phyloP scores from a whole-genome alignment of 2,329 filamentous ascomycete genomes.

The Fusarium robinianum region DNA sequence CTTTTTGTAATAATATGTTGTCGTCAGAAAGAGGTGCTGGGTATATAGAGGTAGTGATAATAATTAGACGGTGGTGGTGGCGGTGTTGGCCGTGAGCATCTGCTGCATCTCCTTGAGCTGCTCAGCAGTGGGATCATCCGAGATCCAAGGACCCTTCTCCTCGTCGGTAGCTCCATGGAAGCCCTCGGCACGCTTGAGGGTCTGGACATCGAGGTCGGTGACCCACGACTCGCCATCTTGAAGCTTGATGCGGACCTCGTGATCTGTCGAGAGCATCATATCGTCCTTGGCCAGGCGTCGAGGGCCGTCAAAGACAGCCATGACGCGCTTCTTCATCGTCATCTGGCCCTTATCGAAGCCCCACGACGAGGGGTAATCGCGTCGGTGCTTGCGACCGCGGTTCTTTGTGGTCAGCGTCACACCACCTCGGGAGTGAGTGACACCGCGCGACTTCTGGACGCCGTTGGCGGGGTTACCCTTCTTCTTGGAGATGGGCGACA shows the following conservation, averaged over 20 bases:
- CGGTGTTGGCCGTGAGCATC: slow-evolving; percentile 43
- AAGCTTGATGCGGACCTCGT: slow-evolving; percentile 86
- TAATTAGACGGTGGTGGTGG: slow-evolving; percentile 26
- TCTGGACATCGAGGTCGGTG: slow-evolving; percentile 91
- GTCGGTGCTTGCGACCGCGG: slow-evolving; percentile 83
- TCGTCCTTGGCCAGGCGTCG: slow-evolving; percentile 95
- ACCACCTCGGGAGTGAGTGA: slow-evolving; percentile 79
- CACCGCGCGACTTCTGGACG: slow-evolving; percentile 69
- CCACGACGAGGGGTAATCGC: slow-evolving; percentile 93
- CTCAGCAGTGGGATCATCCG: slow-evolving; percentile 69
- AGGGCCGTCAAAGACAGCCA: slow-evolving; percentile 88
- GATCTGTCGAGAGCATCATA: slow-evolving; percentile 96
- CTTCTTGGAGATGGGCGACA: slow-evolving; percentile 52
- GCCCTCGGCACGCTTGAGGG: slow-evolving; percentile 83
- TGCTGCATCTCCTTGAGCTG: slow-evolving; percentile 65
- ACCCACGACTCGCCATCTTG: slow-evolving; percentile 78
- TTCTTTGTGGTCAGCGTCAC: slow-evolving; percentile 61
- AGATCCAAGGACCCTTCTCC: slow-evolving; percentile 85
- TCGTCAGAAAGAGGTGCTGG: slow-evolving; percentile 8
- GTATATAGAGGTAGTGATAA: slow-evolving; percentile 8
- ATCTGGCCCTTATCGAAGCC: slow-evolving; percentile 90
- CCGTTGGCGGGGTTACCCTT: slow-evolving; percentile 62
- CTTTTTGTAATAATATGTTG: slow-evolving; percentile 28
- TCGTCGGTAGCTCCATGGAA: slow-evolving; percentile 79
- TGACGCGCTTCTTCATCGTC: slow-evolving; percentile 97